Evolutionary conservation across 208 protist genomes (phyloP).

Genomic region (Trypanosoma congolense): DNA sequence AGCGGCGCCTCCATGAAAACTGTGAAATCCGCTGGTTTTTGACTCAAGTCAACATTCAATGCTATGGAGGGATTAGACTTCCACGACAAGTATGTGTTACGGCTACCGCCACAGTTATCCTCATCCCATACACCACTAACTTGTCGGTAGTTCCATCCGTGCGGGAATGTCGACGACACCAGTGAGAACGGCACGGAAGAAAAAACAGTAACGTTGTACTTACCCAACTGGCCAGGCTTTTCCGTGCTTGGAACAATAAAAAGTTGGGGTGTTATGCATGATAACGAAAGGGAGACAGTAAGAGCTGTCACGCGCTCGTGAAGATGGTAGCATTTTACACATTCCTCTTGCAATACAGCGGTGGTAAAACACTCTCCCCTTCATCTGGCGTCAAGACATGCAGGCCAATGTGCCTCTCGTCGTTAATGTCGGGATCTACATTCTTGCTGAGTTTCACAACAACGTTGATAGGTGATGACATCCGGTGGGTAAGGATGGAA

Average conservation of each 20-base stretch:
- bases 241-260: slow-evolving; percentile 70
- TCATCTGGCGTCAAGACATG: slow-evolving; percentile 48
- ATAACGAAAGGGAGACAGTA: slow-evolving; percentile 33
- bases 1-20: slow-evolving; percentile 47
- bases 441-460: slow-evolving; percentile 59
- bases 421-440: slow-evolving; percentile 62
- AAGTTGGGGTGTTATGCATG: slow-evolving; percentile 34
- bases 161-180: slow-evolving; percentile 46
- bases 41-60: slow-evolving; percentile 25
- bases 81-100: slow-evolving; percentile 61
- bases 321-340: slow-evolving; percentile 25
- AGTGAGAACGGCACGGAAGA: slow-evolving; percentile 41
- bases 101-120: slow-evolving; percentile 64
- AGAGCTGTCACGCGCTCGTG: slow-evolving; percentile 42
- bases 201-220: slow-evolving; percentile 70
- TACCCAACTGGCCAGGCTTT: slow-evolving; percentile 35
- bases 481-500: slow-evolving; percentile 16
- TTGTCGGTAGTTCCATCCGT: slow-evolving; percentile 66
- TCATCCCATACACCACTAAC: slow-evolving; percentile 59
- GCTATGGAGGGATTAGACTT: slow-evolving; percentile 70
- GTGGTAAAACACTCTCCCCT: slow-evolving; percentile 26
- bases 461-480: slow-evolving; percentile 32
- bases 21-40: slow-evolving; percentile 27
- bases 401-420: slow-evolving; percentile 64
- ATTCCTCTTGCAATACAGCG: slow-evolving; percentile 43